A percentile compares a stretch with the other conserved stretches of the same genome.
Conservation (phyloP, 108 stramenopile species). For the Cylindrotheca fusiformis region DNA sequence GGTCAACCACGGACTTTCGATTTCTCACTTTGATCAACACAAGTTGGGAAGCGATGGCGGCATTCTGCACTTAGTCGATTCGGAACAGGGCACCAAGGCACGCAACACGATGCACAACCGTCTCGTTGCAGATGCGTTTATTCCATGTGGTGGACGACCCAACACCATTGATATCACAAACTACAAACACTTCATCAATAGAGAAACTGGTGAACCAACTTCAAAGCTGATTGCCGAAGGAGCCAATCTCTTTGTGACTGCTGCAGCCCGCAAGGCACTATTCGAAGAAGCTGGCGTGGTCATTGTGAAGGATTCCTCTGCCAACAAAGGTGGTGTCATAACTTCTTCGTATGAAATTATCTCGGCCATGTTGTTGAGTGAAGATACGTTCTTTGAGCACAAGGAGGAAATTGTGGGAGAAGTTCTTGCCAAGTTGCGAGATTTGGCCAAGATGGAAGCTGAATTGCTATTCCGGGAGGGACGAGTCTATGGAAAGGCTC, state of each 20-base stretch:
- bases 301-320: constrained; percentile 98
- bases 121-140: constrained; percentile 91
- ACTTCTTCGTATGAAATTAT: constrained; percentile 95
- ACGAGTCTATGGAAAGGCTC: constrained; percentile 68
- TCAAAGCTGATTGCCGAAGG: constrained; percentile 95
- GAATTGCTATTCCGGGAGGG: constrained; percentile 97
- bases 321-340: constrained; percentile 98
- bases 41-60: constrained; percentile 71
- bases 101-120: constrained; percentile 98
- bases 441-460: constrained; percentile 87
- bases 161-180: constrained; percentile 92
- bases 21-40: constrained; percentile 72
- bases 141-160: constrained; percentile 97
- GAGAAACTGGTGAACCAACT: constrained; percentile 78
- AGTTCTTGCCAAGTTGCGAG: constrained; percentile 87
- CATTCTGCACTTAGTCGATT: constrained; percentile 71
- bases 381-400: constrained; percentile 91
- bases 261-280: constrained; percentile 89
- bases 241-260: constrained; percentile 93
- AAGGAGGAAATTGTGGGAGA: constrained; percentile 92
- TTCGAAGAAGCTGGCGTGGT: constrained; percentile 92
- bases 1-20: constrained; percentile 65
- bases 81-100: constrained; percentile 86
- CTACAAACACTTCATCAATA: constrained; percentile 78
- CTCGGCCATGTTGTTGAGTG: constrained; percentile 91